phyloP scores from a whole-genome alignment of 805 yeast genomes.

The Lachancea sp. region DNA sequence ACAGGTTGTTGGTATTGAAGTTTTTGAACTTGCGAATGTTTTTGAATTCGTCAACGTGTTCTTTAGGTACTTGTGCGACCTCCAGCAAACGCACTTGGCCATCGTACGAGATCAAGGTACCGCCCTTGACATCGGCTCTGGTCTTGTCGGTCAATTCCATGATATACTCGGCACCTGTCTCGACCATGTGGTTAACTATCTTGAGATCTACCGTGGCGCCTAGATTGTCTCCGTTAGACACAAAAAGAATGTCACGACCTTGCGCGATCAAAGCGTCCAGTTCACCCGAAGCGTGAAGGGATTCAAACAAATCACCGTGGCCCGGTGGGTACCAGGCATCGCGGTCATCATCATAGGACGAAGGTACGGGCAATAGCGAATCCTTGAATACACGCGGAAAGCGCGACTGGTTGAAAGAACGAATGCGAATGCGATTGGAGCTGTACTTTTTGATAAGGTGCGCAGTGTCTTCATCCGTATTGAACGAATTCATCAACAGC shows the following conservation, averaged over 20 bases:
- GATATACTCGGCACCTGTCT: slow-evolving; percentile 84
- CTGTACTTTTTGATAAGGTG: slow-evolving; percentile 93
- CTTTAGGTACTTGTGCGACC: slow-evolving; percentile 98
- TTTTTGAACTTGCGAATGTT: slow-evolving; percentile 96
- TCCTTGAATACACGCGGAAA: slow-evolving; percentile 95
- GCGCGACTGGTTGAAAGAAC: slow-evolving; percentile 96
- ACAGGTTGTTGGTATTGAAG: slow-evolving; percentile 95
- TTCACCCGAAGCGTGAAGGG: slow-evolving; percentile 83
- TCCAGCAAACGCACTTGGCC: slow-evolving; percentile 92
- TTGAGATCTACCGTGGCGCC: slow-evolving; percentile 96
- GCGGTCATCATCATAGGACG: slow-evolving; percentile 59
- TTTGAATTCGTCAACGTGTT: slow-evolving; percentile 96
- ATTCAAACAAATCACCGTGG: slow-evolving; percentile 95
- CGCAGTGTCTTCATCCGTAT: slow-evolving; percentile 93
- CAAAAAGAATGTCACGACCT: slow-evolving; percentile 92
- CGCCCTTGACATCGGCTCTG: slow-evolving; percentile 99
- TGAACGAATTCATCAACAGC: slow-evolving; percentile 96
- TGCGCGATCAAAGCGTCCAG: slow-evolving; percentile 81
- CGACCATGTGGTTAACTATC: slow-evolving; percentile 88
- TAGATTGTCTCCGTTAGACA: slow-evolving; percentile 95
- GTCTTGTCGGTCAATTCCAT: slow-evolving; percentile 99
- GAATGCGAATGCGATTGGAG: slow-evolving; percentile 91
- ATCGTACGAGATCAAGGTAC: slow-evolving; percentile 92
- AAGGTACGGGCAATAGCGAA: slow-evolving; percentile 92
- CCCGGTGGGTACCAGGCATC: slow-evolving; percentile 99